Evolutionary conservation across 257 asterid species (phyloP).

Genomic region (Solanum tarapatanum): DNA sequence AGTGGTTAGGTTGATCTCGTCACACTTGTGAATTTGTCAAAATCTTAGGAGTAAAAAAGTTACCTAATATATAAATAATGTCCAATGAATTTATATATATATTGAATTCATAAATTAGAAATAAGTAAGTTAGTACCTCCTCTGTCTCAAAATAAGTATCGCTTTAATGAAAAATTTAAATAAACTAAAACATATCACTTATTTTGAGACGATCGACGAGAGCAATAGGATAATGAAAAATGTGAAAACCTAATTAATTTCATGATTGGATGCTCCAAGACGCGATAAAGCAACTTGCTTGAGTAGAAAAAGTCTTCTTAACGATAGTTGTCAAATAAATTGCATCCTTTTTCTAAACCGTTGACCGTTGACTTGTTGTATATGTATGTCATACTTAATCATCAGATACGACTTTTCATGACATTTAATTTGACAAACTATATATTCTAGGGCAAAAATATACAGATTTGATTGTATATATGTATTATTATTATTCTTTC

Average conservation of each 20-base stretch:
- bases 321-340: not conserved
- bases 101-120: not conserved
- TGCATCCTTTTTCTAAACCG: not conserved
- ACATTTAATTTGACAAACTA: not conserved
- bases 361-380: not conserved
- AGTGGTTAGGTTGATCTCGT: not conserved
- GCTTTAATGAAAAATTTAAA: not conserved
- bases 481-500: not conserved
- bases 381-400: not conserved
- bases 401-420: not conserved
- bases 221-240: not conserved
- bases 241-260: not conserved
- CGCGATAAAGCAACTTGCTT: not conserved
- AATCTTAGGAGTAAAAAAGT: not conserved
- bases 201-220: rapidly evolving
- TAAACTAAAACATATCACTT: not conserved
- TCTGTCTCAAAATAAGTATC: not conserved
- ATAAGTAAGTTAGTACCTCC: not conserved
- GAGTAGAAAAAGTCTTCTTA: not conserved
- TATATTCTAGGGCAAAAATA: not conserved
- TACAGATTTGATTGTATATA: not conserved
- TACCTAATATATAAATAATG: not conserved
- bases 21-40: not conserved
- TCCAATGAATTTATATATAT: not conserved
- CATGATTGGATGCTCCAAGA: not conserved